Evolutionary conservation across 306 rosid species (phyloP).

Genomic region (Vicia faba): DNA sequence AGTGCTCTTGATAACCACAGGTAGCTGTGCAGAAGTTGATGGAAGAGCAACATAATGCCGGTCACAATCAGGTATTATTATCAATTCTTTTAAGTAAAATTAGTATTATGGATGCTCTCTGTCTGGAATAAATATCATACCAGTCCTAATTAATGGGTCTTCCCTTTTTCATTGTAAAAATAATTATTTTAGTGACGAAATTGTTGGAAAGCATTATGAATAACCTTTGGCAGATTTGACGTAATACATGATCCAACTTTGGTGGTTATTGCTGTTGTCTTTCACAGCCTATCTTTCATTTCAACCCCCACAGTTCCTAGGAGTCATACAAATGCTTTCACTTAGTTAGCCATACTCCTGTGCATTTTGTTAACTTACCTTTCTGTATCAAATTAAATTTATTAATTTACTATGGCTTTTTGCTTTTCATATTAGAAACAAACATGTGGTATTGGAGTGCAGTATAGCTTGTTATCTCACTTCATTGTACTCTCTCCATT

Average conservation of each 20-base stretch:
- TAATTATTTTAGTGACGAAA: slow-evolving; percentile 13
- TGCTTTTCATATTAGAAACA: slow-evolving; percentile 18
- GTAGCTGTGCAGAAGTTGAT: slow-evolving; percentile 63
- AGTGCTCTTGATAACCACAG: slow-evolving; percentile 48
- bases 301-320: neutral
- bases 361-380: slow-evolving; percentile 9
- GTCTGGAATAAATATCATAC: neutral
- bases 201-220: neutral
- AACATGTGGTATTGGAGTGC: neutral
- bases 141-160: neutral
- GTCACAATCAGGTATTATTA: slow-evolving; percentile 64
- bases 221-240: slow-evolving; percentile 1
- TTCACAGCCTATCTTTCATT: slow-evolving; percentile 11
- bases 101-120: neutral
- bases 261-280: neutral
- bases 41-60: slow-evolving; percentile 55
- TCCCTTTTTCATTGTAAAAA: slow-evolving; percentile 13
- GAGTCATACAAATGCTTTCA: neutral
- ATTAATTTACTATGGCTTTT: neutral
- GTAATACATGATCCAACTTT: slow-evolving; percentile 5
- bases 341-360: neutral
- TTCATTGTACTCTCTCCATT: neutral
- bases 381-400: slow-evolving; percentile 1
- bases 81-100: neutral
- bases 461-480: neutral